Evolutionary conservation across 1,284 basidiomycete species (phyloP), one percentile per base, ranked within the genome.

Genomic region (Leccinum huronense): DNA sequence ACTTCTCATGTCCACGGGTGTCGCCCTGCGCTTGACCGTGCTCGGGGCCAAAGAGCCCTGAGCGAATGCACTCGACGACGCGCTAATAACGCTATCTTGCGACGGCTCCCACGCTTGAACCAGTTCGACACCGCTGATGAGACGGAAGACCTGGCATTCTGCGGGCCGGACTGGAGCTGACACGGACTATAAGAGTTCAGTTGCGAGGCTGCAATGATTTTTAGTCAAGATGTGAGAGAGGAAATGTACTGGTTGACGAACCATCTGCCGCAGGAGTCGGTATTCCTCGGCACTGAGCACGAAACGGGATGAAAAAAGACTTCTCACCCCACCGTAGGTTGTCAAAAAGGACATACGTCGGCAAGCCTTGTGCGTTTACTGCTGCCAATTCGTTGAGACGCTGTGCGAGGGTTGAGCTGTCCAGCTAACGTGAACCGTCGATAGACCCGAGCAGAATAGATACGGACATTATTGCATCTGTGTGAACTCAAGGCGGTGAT

Each of bases 311-410:
- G 31, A 58, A 65, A 62, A 67, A 53, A 38, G 58, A 19, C 57
- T 61, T 40, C 23, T 58, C 30, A 63, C 34, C 23, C 57, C n/a
- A 14, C 42, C 13, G 3, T 42, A 11, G 14, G 16, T 14, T 53
- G 14, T 40, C 40, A 51, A 45, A 48, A 58, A 64, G 54, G 36
- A 81, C 87, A 72, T 74, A 91, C 90, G 85, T 86, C 60, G 92
- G 79, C 61, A 92, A 79, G 34, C 90, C 90, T 70, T 92, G 86
- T 5, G 86, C 82, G 73, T 93, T 91, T 33, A 90, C 90, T 33
- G 81, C 76, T 19, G 90, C 89, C 64, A 92, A 78, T 75, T 92
- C 90, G 67, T 90, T 85, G 65, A 92, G 80, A 64, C 88, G 83
- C 76, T 91, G 87, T 34, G 90, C 90, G 65, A 92, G 82, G 30